phyloP scores from a whole-genome alignment of 2,329 filamentous ascomycete species.

The Penicillium sp. region DNA sequence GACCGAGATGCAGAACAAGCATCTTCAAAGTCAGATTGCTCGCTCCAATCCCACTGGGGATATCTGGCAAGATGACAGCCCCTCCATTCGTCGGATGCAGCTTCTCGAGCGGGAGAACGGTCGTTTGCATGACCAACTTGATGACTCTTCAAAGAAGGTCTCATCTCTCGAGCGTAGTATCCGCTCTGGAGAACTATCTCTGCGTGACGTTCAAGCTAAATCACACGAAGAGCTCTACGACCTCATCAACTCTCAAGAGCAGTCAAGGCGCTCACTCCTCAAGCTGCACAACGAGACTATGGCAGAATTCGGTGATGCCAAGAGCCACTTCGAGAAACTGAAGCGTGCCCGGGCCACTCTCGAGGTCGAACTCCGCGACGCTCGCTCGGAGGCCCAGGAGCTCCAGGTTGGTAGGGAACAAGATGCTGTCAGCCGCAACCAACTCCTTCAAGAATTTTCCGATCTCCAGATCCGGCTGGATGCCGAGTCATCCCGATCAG shows the following conservation, averaged over 20 bases:
- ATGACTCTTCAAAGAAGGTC: slow-evolving; percentile 90
- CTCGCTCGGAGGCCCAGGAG: slow-evolving; percentile 80
- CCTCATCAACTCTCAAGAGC: slow-evolving; percentile 88
- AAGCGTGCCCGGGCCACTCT: slow-evolving; percentile 76
- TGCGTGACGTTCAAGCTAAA: slow-evolving; percentile 88
- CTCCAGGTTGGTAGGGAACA: slow-evolving; percentile 77
- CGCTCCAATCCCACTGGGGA: slow-evolving; percentile 65
- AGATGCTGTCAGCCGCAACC: slow-evolving; percentile 81
- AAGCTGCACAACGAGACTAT: slow-evolving; percentile 84
- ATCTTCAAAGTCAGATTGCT: slow-evolving; percentile 84
- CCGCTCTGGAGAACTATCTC: slow-evolving; percentile 79
- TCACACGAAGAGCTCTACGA: slow-evolving; percentile 94
- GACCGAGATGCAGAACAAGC: slow-evolving; percentile 91
- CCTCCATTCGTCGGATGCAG: slow-evolving; percentile 77
- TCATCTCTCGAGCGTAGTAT: slow-evolving; percentile 85
- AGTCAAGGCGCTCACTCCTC: slow-evolving; percentile 77
- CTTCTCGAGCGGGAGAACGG: slow-evolving; percentile 92
- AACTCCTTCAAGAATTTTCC: slow-evolving; percentile 87
- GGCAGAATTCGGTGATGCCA: slow-evolving; percentile 81
- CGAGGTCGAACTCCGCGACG: slow-evolving; percentile 85
- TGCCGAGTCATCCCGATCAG: slow-evolving; percentile 79
- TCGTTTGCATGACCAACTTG: slow-evolving; percentile 88
- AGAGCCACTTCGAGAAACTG: slow-evolving; percentile 81
- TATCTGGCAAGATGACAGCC: slow-evolving; percentile 69
- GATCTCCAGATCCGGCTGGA: slow-evolving; percentile 93